phyloP scores from a whole-genome alignment of 331 rosid species.

The Quercus tomentella region DNA sequence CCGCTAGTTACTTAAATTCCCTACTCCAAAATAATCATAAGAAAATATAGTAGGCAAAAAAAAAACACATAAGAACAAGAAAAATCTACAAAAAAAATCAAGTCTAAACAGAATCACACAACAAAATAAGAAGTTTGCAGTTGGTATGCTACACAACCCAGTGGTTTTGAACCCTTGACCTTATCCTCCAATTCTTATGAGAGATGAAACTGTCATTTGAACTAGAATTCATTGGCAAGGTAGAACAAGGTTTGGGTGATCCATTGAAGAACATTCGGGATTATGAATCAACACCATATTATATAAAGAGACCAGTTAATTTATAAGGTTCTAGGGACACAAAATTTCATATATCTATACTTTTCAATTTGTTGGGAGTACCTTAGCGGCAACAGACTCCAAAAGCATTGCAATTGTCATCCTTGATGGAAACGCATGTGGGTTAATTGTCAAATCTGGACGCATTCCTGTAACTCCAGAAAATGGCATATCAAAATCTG shows the following conservation, averaged over 20 bases:
- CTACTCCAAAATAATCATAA: neutral
- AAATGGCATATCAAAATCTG: constrained; percentile 98
- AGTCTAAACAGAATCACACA: too few species aligned
- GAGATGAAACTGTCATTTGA: too few species aligned
- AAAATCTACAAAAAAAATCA: too few species aligned
- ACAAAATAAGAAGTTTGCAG: too few species aligned
- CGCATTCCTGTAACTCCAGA: constrained; percentile 92
- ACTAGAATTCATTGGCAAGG: neutral
- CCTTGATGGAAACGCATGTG: constrained; percentile 98
- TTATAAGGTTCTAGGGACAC: neutral
- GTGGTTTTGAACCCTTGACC: too few species aligned
- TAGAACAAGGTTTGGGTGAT: neutral
- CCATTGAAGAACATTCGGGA: neutral
- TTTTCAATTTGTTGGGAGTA: constrained; percentile 13
- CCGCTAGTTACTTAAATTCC: neutral
- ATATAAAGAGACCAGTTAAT: neutral
- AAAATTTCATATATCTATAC: neutral
- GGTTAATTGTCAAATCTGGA: constrained; percentile 95
- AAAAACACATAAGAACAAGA: neutral
- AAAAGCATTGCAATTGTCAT: constrained; percentile 99
- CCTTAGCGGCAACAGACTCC: constrained; percentile 99
- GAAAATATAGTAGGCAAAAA: neutral
- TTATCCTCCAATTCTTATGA: too few species aligned
- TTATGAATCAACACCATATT: neutral
- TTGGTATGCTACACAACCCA: too few species aligned